Base-by-base conservation (phyloP, 2,329 filamentous ascomycete species). In the Trichophyton verrucosum region DNA sequence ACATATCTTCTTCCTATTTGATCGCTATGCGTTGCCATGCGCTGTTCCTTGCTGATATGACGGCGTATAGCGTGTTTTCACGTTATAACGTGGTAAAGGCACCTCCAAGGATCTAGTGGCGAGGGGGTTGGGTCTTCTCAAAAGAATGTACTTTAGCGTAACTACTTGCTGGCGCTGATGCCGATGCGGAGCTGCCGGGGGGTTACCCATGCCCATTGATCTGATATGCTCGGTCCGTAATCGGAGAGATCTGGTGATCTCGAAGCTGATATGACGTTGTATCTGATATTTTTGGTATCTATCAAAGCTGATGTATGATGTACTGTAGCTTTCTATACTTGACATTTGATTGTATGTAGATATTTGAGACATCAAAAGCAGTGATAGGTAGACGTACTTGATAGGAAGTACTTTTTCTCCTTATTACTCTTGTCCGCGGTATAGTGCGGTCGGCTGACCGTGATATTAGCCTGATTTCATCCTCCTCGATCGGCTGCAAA, bases 31-130 rank as follows among this genome's bases (percentile, higher is more conserved):
- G 49, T 30, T 22, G 49, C 49, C 49, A 53, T 53, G 49, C 49
- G 49, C 49, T 27, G 49, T 33, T 33, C 24, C 49, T 53, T 53
- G 49, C 49, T 53, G 49, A 53, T 53, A 33, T 53, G 49, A 53
- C 27, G 30, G 13, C 15, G n/a, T 1, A 30, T n/a, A 17, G n/a
- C 24, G 30, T 53, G 33, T 8, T 13, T 11, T 53, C 11, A 24
- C 49, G 27, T 33, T 33, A 13, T 53, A 53, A 53, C 27, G 13
- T 53, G 49, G 49, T 27, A 53, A 22, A 30, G 49, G 17, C 17
- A 8, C 17, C 17, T 17, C 27, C 22, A 22, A 27, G 17, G 33
- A 13, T 51, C 46, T 51, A 51, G 46, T 46, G 46, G 46, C 17
- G 46, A 17, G 17, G 46, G 46, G 7, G 46, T 51, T 27, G 46